Evolutionary conservation across 2,329 filamentous ascomycete genomes (phyloP).

Genomic region (Fusarium bactridioides): DNA sequence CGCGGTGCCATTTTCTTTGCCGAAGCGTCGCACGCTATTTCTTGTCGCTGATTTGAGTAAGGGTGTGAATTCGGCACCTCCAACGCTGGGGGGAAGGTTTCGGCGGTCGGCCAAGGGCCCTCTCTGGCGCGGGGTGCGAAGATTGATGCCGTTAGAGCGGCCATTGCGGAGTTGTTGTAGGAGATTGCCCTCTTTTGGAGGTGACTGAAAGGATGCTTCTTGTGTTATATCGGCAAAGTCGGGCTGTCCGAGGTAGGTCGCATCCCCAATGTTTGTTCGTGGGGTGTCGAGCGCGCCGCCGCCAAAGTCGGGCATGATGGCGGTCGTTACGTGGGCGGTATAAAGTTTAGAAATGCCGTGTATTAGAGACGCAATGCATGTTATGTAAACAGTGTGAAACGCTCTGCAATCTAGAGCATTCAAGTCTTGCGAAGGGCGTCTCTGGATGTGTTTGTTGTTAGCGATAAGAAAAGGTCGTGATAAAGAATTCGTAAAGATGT

Average conservation of each 20-base stretch:
- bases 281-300: constrained; percentile 80
- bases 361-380: constrained; percentile 31
- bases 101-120: constrained; percentile 75
- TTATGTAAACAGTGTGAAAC: constrained; percentile 10
- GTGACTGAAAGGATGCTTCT: constrained; percentile 86
- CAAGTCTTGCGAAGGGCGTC: constrained; percentile 1
- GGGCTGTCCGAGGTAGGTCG: constrained; percentile 77
- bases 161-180: constrained; percentile 78
- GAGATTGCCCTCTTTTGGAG: constrained; percentile 73
- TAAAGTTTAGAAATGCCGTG: constrained; percentile 32
- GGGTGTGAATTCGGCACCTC: constrained; percentile 88
- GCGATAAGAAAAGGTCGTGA: constrained; percentile 26
- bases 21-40: constrained; percentile 73
- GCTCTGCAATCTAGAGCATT: background rate
- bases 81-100: constrained; percentile 72
- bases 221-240: constrained; percentile 83
- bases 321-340: constrained; percentile 17
- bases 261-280: constrained; percentile 83
- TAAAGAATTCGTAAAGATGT: constrained; percentile 26
- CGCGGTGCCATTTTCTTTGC: constrained; percentile 68
- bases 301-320: constrained; percentile 69
- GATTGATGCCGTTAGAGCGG: constrained; percentile 61
- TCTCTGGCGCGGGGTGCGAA: constrained; percentile 77
- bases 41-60: constrained; percentile 82
- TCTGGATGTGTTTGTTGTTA: constrained; percentile 31